Evolutionary conservation across 805 yeast species (phyloP).

Genomic region (Candida gorgasii): DNA sequence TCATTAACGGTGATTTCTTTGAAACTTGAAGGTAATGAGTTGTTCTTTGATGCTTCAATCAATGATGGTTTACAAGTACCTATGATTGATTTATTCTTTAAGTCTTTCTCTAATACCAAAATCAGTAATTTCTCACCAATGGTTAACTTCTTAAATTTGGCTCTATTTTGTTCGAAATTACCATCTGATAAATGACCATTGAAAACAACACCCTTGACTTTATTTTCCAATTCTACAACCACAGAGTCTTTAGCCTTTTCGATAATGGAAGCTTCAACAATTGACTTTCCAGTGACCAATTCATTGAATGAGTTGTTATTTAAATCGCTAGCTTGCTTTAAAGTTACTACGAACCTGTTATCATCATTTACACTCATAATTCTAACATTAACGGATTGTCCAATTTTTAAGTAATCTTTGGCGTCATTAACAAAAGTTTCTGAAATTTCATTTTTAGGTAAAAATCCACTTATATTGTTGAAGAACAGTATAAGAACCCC

Average conservation of each 20-base stretch:
- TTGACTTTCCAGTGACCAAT: slow-evolving; percentile 60
- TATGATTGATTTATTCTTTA: slow-evolving; percentile 58
- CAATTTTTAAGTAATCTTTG: slow-evolving; percentile 72
- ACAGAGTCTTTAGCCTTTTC: slow-evolving; percentile 78
- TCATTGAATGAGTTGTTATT: slow-evolving; percentile 48
- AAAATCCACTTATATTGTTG: slow-evolving; percentile 72
- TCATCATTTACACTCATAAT: slow-evolving; percentile 59
- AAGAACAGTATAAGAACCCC: slow-evolving; percentile 88
- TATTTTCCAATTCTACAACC: slow-evolving; percentile 57
- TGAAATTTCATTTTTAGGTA: slow-evolving; percentile 86
- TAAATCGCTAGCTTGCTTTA: slow-evolving; percentile 61
- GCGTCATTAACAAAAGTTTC: slow-evolving; percentile 83
- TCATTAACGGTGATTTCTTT: slow-evolving; percentile 52
- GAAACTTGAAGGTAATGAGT: slow-evolving; percentile 56
- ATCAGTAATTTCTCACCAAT: slow-evolving; percentile 65
- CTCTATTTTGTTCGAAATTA: slow-evolving; percentile 71
- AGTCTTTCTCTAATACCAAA: slow-evolving; percentile 67
- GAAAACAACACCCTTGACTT: slow-evolving; percentile 66
- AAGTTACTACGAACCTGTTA: slow-evolving; percentile 70
- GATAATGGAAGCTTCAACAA: slow-evolving; percentile 59
- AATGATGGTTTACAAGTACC: slow-evolving; percentile 67
- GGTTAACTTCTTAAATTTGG: slow-evolving; percentile 56
- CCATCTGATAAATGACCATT: slow-evolving; percentile 79
- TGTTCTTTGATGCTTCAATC: slow-evolving; percentile 58
- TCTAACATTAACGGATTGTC: slow-evolving; percentile 79